A percentile compares a stretch with the other conserved stretches of the same genome.
phyloP scores from a whole-genome alignment of 2,329 filamentous ascomycete species.

The Uncinocarpus reesii region DNA sequence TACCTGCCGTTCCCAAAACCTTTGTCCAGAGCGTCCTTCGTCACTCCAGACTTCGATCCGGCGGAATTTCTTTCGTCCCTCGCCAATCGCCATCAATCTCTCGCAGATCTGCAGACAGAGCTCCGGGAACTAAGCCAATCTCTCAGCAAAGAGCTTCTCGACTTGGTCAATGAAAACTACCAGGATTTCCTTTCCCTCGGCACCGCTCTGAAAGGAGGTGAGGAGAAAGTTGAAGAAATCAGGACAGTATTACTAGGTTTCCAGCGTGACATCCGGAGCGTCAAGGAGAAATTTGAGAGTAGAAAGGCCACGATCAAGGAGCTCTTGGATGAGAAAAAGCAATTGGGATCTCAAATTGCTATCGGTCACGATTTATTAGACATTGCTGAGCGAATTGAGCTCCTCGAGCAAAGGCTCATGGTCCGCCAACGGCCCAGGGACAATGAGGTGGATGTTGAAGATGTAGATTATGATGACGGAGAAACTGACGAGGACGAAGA shows the following conservation, averaged over 20 bases:
- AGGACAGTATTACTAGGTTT: conserved; percentile 80
- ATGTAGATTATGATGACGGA: conserved; percentile 23
- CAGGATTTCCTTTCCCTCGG: conserved; percentile 80
- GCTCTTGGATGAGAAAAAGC: conserved; percentile 56
- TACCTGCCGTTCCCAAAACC: conserved; percentile 79
- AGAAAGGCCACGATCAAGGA: conserved; percentile 53
- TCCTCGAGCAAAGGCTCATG: conserved; percentile 59
- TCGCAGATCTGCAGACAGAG: conserved; percentile 83
- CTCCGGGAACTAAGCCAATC: conserved; percentile 68
- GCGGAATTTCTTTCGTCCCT: conserved; percentile 73
- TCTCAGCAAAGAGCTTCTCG: conserved; percentile 76
- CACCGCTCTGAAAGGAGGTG: conserved; percentile 69
- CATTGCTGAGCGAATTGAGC: conserved; percentile 39
- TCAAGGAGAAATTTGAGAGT: conserved; percentile 55
- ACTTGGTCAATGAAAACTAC: conserved; percentile 93
- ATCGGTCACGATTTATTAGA: conserved; percentile 43
- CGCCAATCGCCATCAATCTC: conserved; percentile 81
- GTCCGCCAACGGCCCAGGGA: conserved; percentile 36
- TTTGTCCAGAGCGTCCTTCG: conserved; percentile 72
- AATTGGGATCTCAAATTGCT: conserved; percentile 55
- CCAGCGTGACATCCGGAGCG: conserved; percentile 64
- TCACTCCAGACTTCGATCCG: conserved; percentile 65
- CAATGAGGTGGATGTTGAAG: conserved; percentile 22
- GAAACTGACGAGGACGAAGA: conserved; percentile 27
- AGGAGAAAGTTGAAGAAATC: conserved; percentile 84